These are phyloP conservation scores for Paraphaeosphaeria minitans DNA, from an alignment of 2,329 filamentous ascomycete genomes.

Conservation along the genomic window DNA sequence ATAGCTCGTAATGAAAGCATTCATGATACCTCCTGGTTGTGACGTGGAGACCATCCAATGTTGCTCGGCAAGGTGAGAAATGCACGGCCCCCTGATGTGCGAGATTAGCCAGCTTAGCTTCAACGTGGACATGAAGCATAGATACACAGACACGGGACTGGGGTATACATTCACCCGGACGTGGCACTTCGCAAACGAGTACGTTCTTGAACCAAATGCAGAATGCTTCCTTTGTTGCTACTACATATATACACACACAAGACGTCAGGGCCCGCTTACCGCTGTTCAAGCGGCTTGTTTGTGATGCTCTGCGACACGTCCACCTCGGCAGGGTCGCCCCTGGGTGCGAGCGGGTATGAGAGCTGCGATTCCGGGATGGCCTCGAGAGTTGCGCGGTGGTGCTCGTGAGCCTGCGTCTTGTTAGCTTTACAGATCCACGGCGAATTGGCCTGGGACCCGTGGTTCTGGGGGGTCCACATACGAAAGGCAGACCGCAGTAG, in stretches of 20 bases:
- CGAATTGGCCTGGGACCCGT: neutral
- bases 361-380: conserved; percentile 70
- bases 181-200: no score
- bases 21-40: no score
- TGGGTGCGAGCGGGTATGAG: conserved; percentile 77
- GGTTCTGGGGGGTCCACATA: conserved; percentile 58
- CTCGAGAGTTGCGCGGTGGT: conserved; percentile 83
- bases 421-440: conserved; percentile 8
- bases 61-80: no score
- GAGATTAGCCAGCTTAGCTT: no score
- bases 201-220: neutral
- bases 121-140: no score
- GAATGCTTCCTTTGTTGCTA: conserved; percentile 17
- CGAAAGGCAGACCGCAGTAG: conserved; percentile 93
- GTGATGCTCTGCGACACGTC: conserved; percentile 63
- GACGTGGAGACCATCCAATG: no score
- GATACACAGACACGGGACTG: no score
- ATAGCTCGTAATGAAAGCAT: no score
- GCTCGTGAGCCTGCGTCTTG: conserved; percentile 76
- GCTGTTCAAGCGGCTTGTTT: conserved; percentile 63
- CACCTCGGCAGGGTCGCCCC: conserved; percentile 63
- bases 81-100: no score
- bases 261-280: conserved; percentile 49
- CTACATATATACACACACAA: conserved; percentile 35
- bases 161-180: no score